Evolutionary conservation across 1,139 yeast species (phyloP).

Genomic region (Blastobotrys elegans): DNA sequence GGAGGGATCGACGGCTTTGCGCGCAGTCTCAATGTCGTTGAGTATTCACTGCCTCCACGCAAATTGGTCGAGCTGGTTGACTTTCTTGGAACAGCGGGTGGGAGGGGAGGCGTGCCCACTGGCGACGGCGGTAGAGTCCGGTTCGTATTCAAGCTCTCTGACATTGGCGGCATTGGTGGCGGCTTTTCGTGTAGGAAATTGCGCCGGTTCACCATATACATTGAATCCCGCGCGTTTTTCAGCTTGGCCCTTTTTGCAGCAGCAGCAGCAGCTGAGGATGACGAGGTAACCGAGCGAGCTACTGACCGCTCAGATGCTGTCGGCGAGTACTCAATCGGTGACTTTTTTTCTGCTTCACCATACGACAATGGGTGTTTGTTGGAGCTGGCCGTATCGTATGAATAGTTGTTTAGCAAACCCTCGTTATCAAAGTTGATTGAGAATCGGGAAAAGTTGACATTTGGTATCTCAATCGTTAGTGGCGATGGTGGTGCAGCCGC

Average conservation of each 20-base stretch:
- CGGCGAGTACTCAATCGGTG: not conserved
- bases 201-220: not conserved
- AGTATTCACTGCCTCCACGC: not conserved
- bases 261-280: too few species aligned
- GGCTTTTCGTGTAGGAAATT: not conserved
- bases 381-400: too few species aligned
- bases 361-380: not conserved
- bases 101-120: too few species aligned
- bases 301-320: not conserved
- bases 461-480: not conserved
- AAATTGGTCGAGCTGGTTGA: not conserved
- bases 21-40: not conserved
- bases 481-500: too few species aligned
- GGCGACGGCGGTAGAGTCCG: not conserved
- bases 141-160: not conserved
- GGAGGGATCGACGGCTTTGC: not conserved
- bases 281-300: too few species aligned
- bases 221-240: constrained; percentile 4
- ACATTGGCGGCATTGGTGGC: constrained; percentile 3
- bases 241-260: not conserved
- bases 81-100: not conserved
- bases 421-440: constrained; percentile 2
- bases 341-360: not conserved
- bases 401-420: not conserved
- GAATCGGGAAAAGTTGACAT: not conserved